phyloP scores from a whole-genome alignment of 148 eudicot genomes.

The Rhododendron griersonianum region DNA sequence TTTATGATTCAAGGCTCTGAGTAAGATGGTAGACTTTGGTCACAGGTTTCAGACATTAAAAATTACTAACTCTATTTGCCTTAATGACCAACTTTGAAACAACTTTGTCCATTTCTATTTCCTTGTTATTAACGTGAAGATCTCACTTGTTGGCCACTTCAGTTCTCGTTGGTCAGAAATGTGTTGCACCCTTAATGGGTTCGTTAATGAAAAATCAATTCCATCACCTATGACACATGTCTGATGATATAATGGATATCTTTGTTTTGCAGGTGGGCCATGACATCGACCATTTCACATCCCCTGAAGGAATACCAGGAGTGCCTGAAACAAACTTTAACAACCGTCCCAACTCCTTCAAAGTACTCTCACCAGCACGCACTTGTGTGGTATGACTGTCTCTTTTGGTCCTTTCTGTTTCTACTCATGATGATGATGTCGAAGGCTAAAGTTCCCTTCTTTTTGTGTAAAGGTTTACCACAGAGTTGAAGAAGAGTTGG shows the following conservation, averaged over 20 bases:
- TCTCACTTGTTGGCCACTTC: not conserved
- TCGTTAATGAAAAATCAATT: not conserved
- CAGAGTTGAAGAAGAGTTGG: conserved; percentile 36
- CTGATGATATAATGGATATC: not conserved
- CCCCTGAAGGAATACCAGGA: conserved; percentile 94
- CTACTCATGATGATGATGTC: not conserved
- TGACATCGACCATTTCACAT: conserved; percentile 85
- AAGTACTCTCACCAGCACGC: conserved; percentile 83
- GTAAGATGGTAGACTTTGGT: not conserved
- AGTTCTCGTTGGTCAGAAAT: not conserved
- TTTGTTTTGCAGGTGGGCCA: conserved; percentile 67
- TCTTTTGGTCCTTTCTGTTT: not conserved
- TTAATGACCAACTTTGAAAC: not conserved
- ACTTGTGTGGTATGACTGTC: conserved; percentile 74
- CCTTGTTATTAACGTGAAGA: not conserved
- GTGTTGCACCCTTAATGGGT: not conserved
- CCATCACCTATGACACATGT: not conserved
- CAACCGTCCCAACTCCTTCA: conserved; percentile 94
- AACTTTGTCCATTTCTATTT: not conserved
- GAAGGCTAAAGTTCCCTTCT: not conserved
- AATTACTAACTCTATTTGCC: not conserved
- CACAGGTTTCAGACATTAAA: not conserved
- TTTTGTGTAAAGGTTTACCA: conserved; percentile 37
- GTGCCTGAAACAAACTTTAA: conserved; percentile 93
- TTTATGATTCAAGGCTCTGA: not conserved